Base-by-base conservation (phyloP, 2,329 filamentous ascomycete species). In the Colletotrichum sidae region DNA sequence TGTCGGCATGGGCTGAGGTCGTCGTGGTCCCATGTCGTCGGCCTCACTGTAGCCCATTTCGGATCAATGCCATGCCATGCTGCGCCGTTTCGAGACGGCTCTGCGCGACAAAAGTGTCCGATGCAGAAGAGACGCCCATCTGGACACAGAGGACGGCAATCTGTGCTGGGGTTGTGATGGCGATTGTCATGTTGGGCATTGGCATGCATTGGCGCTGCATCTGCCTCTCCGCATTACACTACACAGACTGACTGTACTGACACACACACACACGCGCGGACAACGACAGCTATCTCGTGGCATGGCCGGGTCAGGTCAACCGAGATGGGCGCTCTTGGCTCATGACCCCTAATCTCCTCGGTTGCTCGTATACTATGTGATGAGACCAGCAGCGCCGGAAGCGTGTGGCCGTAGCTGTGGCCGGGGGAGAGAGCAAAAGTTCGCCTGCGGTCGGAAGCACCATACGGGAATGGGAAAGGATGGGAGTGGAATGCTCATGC, bases 131-230 rank as follows among this genome's bases (percentile, higher is more conserved):
- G 37, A 55, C 45, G 52, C 52, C 52, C 39, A 44, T 55, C 37
- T 38, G 52, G 52, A 55, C 41, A 8, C 15, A 42, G 25, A 49
- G 4, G 37, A 57, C 37, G 55, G 46, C 17, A 49, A 25, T 42
- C 15, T 49, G 35, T 15, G 15, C 34, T 33, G 52, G 13, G 42
- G 17, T 44, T 55, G 53, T 17, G 25, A 42, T 39, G 51, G 53
- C 3, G 55, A 35, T 58, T 58, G 55, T 58, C 45, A 58, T 50
- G 37, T 58, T 58, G 55, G 25, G 39, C 12, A 58, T 58, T 51
- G 55, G 55, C 46, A 58, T 58, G 55, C 55, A 58, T 58, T 50
- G 55, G 55, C 55, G 55, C 55, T 37, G 55, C 55, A 50, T 50
- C 42, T n/a, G 45, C 55, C 15, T 0, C 44, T 17, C 44, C 15